Percentiles rank a stretch among this genome's conserved stretches.
Conservation (phyloP, 371 early-diverging fungal genomes). For the Phascolomyces articulosus region DNA sequence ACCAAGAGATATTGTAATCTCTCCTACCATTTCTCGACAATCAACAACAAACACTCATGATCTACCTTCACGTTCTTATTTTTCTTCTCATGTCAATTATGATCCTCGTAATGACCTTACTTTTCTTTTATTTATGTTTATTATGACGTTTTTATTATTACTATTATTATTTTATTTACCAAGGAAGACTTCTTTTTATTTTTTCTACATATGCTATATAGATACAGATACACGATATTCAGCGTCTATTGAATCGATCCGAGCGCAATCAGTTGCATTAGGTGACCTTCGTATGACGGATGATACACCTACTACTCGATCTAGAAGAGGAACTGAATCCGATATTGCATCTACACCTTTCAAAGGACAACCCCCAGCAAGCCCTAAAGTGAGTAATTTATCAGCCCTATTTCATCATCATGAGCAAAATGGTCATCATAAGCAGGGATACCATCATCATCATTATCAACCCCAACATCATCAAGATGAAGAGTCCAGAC, state of each 20-base stretch:
- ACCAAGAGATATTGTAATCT: conserved; percentile 21
- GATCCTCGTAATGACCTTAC: conserved; percentile 24
- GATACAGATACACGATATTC: conserved; percentile 37
- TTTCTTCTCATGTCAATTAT: conserved; percentile 41
- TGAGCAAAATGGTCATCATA: conserved; percentile 2
- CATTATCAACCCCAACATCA: background rate
- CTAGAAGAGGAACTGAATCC: background rate
- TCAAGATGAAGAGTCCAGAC: conserved; percentile 14
- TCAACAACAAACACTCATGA: conserved; percentile 25
- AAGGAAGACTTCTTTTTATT: too few relatives aligned
- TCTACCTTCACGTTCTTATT: conserved; percentile 53
- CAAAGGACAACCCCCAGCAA: background rate
- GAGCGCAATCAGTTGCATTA: conserved; percentile 61
- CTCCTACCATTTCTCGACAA: conserved; percentile 3
- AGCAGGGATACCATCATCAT: background rate
- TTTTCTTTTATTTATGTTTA: background rate
- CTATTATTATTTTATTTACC: too few relatives aligned
- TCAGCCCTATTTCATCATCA: conserved; percentile 11
- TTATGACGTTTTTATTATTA: background rate
- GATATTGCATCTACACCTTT: background rate
- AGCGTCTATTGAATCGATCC: conserved; percentile 53
- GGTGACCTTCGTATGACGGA: conserved; percentile 38
- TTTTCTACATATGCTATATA: background rate
- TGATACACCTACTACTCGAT: background rate
- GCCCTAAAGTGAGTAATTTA: conserved; percentile 13